A percentile compares a stretch with the other conserved stretches of the same genome.
Evolutionary conservation across 371 early-diverging fungal species (phyloP).

Genomic region (Actinomucor elegans): DNA sequence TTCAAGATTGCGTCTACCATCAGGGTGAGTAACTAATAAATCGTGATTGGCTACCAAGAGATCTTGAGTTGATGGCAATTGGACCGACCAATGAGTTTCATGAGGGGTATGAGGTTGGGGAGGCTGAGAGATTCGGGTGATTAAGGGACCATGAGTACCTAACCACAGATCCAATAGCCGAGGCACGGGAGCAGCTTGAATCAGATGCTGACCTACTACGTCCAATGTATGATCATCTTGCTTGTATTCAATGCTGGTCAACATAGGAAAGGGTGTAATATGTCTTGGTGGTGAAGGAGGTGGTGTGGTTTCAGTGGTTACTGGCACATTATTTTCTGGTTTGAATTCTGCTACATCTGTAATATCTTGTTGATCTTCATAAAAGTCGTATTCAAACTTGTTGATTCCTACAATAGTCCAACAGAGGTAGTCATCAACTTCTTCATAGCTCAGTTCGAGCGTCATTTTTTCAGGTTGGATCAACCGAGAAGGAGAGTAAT

Average conservation of each 20-base stretch:
- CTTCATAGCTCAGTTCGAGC: slow-evolving; percentile 23
- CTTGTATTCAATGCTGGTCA: slow-evolving; percentile 30
- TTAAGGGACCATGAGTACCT: slow-evolving; percentile 37
- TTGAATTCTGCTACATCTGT: slow-evolving; percentile 4
- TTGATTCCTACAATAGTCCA: slow-evolving; percentile 86
- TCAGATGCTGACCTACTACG: slow-evolving; percentile 32
- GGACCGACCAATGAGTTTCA: slow-evolving; percentile 30
- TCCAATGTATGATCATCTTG: slow-evolving; percentile 26
- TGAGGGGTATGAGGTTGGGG: slow-evolving; percentile 29
- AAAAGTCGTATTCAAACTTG: slow-evolving; percentile 56
- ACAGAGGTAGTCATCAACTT: slow-evolving; percentile 76
- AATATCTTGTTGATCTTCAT: slow-evolving; percentile 26
- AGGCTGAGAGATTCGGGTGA: slow-evolving; percentile 17
- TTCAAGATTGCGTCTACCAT: slow-evolving; percentile 26
- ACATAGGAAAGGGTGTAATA: slow-evolving; percentile 37
- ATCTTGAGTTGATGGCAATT: slow-evolving; percentile 31
- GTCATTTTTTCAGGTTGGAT: slow-evolving; percentile 35
- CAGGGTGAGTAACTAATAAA: slow-evolving; percentile 8
- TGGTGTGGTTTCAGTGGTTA: slow-evolving; percentile 1
- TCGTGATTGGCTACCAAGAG: slow-evolving; percentile 19
- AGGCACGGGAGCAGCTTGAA: slow-evolving; percentile 26
- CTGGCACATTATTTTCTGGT: neutral
- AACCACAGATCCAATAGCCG: slow-evolving; percentile 39
- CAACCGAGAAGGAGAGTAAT: slow-evolving; percentile 33
- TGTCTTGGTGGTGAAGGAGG: slow-evolving; percentile 19